phyloP scores from a whole-genome alignment of 768 basidiomycete genomes.

The Lactarius akahatsu region DNA sequence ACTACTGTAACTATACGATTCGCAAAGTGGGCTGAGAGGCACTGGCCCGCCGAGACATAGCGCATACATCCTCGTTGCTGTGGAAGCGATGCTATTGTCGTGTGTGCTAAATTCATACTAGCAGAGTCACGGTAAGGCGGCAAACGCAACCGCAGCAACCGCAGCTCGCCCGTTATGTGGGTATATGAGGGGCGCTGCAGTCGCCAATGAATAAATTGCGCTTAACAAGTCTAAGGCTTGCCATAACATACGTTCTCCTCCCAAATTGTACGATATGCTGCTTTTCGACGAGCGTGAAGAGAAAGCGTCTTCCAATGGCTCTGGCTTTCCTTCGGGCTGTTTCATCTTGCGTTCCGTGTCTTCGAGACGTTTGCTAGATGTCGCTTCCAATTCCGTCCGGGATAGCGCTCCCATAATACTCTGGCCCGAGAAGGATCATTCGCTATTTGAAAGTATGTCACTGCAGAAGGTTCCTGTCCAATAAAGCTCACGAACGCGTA shows the following conservation, averaged over 20 bases:
- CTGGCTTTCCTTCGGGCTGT: slow-evolving; percentile 49
- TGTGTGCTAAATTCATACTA: background rate
- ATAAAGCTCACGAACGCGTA: slow-evolving; percentile 33
- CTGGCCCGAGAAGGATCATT: slow-evolving; percentile 72
- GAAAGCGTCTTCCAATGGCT: slow-evolving; percentile 16
- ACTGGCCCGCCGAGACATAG: background rate
- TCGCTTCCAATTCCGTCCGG: slow-evolving; percentile 49
- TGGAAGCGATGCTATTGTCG: background rate
- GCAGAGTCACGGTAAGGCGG: background rate
- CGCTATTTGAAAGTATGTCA: slow-evolving; percentile 70
- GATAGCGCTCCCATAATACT: slow-evolving; percentile 65
- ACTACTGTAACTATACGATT: no score
- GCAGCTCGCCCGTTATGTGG: background rate
- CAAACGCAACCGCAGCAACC: background rate
- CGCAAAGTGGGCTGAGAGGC: background rate
- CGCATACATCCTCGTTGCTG: background rate
- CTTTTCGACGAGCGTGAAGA: slow-evolving; percentile 5
- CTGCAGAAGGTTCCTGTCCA: background rate
- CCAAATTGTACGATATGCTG: slow-evolving; percentile 4
- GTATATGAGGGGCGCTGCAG: background rate
- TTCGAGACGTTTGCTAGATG: slow-evolving; percentile 56
- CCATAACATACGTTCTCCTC: background rate
- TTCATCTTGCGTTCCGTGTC: slow-evolving; percentile 61
- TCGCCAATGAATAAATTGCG: background rate
- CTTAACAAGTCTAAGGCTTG: background rate